Conservation (phyloP, 345 rosid species). For the Jatropha curcas region DNA sequence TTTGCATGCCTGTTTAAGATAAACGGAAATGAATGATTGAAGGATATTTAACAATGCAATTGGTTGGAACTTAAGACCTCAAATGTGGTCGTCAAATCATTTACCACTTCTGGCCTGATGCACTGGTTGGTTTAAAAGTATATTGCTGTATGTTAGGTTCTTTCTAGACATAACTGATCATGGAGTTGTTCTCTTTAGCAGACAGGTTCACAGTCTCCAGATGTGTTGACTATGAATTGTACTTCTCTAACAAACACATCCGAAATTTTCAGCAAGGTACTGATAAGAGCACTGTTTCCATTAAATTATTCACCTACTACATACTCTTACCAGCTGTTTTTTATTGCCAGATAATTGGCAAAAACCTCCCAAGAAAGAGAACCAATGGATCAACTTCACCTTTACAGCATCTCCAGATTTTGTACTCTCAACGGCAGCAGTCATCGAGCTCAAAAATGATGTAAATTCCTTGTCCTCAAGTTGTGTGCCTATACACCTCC, state of each 20-base stretch:
- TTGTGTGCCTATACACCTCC: neutral
- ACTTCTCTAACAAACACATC: constrained; percentile 65
- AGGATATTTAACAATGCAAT: neutral
- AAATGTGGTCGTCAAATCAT: neutral
- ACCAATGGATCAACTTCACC: constrained; percentile 44
- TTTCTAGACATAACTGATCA: neutral
- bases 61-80: neutral
- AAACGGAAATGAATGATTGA: neutral
- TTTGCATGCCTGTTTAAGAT: neutral
- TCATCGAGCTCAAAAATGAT: constrained; percentile 55
- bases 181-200: constrained; percentile 24
- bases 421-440: constrained; percentile 59
- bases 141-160: neutral
- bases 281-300: neutral
- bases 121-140: neutral
- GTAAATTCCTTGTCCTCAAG: constrained; percentile 39
- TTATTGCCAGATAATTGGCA: constrained; percentile 52
- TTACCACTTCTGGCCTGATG: neutral
- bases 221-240: constrained; percentile 63
- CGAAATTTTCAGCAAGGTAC: constrained; percentile 81
- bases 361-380: constrained; percentile 39
- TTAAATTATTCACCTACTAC: neutral
- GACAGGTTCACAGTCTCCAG: constrained; percentile 55
- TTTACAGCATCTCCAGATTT: constrained; percentile 58
- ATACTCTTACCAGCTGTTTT: constrained; percentile 27